Evolutionary conservation across 352 stramenopile species (phyloP).

Genomic region (Phytophthora capsici): DNA sequence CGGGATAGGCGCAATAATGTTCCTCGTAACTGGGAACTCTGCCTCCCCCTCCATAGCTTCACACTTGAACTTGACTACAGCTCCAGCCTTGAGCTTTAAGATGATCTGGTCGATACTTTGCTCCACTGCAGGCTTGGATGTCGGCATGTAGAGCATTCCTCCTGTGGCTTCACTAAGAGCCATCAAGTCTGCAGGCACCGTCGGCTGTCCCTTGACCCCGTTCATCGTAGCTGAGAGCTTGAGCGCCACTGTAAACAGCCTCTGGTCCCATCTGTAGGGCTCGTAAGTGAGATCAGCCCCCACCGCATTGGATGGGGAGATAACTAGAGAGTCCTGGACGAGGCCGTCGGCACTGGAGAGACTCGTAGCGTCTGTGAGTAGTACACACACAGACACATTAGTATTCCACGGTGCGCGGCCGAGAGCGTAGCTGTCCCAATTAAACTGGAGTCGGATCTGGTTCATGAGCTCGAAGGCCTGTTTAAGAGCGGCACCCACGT

Average conservation of each 20-base stretch:
- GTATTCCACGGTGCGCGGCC: slow-evolving; percentile 84
- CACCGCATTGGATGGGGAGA: slow-evolving; percentile 70
- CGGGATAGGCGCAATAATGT: slow-evolving; percentile 75
- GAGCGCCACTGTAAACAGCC: slow-evolving; percentile 81
- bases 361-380: slow-evolving; percentile 83
- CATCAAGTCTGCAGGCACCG: slow-evolving; percentile 78
- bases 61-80: slow-evolving; percentile 84
- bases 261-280: slow-evolving; percentile 87
- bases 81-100: slow-evolving; percentile 80
- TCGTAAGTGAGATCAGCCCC: slow-evolving; percentile 83
- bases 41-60: slow-evolving; percentile 55
- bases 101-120: slow-evolving; percentile 89
- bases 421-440: slow-evolving; percentile 89
- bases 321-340: slow-evolving; percentile 74
- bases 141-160: slow-evolving; percentile 85
- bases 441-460: slow-evolving; percentile 88
- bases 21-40: slow-evolving; percentile 60
- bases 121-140: slow-evolving; percentile 78
- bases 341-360: slow-evolving; percentile 73
- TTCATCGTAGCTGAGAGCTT: slow-evolving; percentile 79
- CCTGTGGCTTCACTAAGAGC: slow-evolving; percentile 86
- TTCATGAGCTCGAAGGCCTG: slow-evolving; percentile 91
- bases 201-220: slow-evolving; percentile 51
- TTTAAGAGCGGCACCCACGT: slow-evolving; percentile 72
- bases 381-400: slow-evolving; percentile 81